These are phyloP conservation scores for Avena atlantica DNA, from an alignment of 176 grass and related monocot genomes.

Conservation along the genomic window DNA sequence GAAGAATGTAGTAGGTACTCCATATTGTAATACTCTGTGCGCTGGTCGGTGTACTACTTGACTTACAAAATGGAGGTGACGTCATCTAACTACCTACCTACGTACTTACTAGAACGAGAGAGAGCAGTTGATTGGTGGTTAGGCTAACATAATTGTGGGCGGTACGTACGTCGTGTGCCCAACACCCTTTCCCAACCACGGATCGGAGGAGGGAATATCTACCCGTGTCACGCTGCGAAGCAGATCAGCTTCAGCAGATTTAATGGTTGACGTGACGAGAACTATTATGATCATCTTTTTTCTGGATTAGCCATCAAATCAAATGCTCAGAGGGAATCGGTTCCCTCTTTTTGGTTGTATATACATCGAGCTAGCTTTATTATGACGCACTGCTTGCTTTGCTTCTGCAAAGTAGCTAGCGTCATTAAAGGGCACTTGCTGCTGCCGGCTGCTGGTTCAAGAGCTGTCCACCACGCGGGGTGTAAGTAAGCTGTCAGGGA, in stretches of 20 bases:
- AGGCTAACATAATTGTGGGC: constrained; percentile 34
- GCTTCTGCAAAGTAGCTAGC: constrained; percentile 26
- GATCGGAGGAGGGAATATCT: not conserved
- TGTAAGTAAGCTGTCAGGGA: constrained; percentile 23
- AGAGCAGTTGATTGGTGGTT: constrained; percentile 6
- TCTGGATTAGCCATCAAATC: not conserved
- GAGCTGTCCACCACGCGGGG: constrained; percentile 31
- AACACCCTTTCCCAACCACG: not conserved
- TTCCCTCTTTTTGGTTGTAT: constrained; percentile 49
- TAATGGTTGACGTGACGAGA: not conserved
- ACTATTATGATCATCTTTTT: not conserved
- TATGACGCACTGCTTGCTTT: constrained; percentile 33
- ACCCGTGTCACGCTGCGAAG: not conserved
- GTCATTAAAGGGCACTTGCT: constrained; percentile 31
- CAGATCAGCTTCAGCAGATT: not conserved
- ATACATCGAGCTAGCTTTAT: constrained; percentile 13
- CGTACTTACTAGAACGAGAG: not conserved
- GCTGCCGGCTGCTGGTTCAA: constrained; percentile 29
- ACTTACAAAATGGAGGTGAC: not conserved
- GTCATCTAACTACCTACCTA: constrained; percentile 22
- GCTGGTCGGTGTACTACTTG: constrained; percentile 26
- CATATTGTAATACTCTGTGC: not conserved
- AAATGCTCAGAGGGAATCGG: not conserved
- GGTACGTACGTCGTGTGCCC: not conserved
- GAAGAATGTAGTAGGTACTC: constrained; percentile 6